Evolutionary conservation across 108 stramenopile genomes (phyloP).

Genomic region (Aureococcus anophagefferens): DNA sequence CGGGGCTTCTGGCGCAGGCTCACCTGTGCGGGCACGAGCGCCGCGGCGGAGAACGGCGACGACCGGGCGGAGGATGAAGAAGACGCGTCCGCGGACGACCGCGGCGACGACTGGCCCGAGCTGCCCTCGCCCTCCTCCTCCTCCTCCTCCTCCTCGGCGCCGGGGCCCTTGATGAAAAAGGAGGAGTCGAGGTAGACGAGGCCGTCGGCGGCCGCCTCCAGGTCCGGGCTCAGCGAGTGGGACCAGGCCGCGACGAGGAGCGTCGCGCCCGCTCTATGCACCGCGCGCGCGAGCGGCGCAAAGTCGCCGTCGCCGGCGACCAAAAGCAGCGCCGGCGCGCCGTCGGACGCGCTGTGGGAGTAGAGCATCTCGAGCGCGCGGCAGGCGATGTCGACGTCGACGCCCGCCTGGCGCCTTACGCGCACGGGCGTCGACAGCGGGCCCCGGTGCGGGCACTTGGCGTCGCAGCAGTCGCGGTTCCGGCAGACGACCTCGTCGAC

Average conservation of each 20-base stretch:
- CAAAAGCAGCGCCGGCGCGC: neutral
- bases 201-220: neutral
- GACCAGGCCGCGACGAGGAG: neutral
- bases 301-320: neutral
- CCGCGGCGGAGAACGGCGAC: too few relatives aligned
- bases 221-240: neutral
- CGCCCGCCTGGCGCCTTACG: neutral
- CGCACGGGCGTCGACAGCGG: neutral
- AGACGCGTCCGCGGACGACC: too few relatives aligned
- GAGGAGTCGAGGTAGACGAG: too few relatives aligned
- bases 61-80: too few relatives aligned
- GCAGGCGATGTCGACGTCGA: neutral
- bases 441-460: neutral
- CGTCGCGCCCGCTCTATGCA: neutral
- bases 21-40: too few relatives aligned
- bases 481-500: neutral
- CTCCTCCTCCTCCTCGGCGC: too few relatives aligned
- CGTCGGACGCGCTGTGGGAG: neutral
- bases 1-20: too few relatives aligned
- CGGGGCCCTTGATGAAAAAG: too few relatives aligned
- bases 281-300: neutral
- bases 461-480: neutral
- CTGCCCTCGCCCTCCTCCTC: too few relatives aligned
- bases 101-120: too few relatives aligned
- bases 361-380: neutral